Base-by-base conservation (phyloP, 2,329 filamentous ascomycete species). In the Diaporthe batatas region DNA sequence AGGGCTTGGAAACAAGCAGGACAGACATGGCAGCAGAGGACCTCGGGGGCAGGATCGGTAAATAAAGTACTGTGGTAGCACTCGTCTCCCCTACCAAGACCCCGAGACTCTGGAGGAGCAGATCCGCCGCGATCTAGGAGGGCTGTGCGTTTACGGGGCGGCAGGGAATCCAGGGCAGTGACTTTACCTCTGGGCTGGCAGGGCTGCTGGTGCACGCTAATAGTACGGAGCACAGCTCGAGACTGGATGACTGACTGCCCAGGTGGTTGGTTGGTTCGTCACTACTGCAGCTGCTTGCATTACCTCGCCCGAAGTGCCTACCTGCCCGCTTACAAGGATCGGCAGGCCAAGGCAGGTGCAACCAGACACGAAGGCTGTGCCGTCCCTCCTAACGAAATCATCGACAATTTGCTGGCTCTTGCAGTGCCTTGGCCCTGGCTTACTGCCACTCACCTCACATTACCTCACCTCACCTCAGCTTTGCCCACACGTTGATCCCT, bases 141-240 rank as follows among this genome's bases (percentile, higher is more conserved):
- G 68, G 68, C 68, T 70, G 68, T 70, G 68, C 68, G 55, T 62
- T 70, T 70, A 62, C 44, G 49, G 65, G 49, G 68, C 42, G 8
- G 23, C 34, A 70, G 68, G 55, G 68, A 39, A 58, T 2, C 7
- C 18, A n/a, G 23, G 62, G 62, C 62, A 65, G 62, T 65, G 62
- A 65, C 44, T 65, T 65, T 65, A 49, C 36, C 21, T 39, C 51
- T 42, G 34, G 57, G 57, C 34, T 49, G 44, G 44, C 44, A n/a
- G 16, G 39, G 16, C 39, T 42, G 16, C 21, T 49, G 47, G 36
- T 39, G 36, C 36, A 39, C 29, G 29, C 29, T 29, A 29, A 2
- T 29, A 29, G n/a, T n/a, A n/a, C n/a, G n/a, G n/a, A n/a, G n/a
- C n/a, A 29, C 29, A 29, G 29, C 29, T 29, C 5, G 29, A 29